A percentile compares a stretch with the other conserved stretches of the same genome.
phyloP scores from a whole-genome alignment of 2,329 filamentous ascomycete genomes.

The Sphaerulina musiva region DNA sequence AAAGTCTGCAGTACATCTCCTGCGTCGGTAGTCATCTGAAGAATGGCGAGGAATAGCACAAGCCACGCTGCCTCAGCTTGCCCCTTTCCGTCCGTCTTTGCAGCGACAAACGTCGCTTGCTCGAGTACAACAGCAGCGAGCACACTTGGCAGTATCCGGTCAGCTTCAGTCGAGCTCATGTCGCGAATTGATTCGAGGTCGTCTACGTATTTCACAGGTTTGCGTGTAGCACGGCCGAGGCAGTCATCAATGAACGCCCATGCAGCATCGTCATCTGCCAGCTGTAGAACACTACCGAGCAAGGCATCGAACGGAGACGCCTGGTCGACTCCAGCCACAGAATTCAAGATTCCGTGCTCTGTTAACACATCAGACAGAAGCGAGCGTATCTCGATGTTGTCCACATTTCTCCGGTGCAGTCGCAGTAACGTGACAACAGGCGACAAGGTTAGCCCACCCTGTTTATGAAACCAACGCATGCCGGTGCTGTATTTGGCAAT shows the following conservation, averaged over 20 bases:
- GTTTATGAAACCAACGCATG: conserved; percentile 85
- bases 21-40: conserved; percentile 12
- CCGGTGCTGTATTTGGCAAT: conserved; percentile 74
- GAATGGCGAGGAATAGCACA: conserved; percentile 18
- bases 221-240: conserved; percentile 64
- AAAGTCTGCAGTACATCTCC: conserved; percentile 7
- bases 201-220: conserved; percentile 78
- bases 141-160: conserved; percentile 48
- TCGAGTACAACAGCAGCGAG: conserved; percentile 65
- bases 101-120: conserved; percentile 60
- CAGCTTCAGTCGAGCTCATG: conserved; percentile 33
- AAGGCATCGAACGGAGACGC: conserved; percentile 39
- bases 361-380: conserved; percentile 46
- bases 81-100: conserved; percentile 12
- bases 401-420: conserved; percentile 41
- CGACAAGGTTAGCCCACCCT: conserved; percentile 55
- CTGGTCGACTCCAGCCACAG: conserved; percentile 22
- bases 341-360: conserved; percentile 61
- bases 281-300: conserved; percentile 40
- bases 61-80: conserved; percentile 20
- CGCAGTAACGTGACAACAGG: conserved; percentile 67
- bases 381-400: conserved; percentile 36
- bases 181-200: conserved; percentile 46
- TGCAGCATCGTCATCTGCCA: conserved; percentile 36
- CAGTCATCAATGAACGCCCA: conserved; percentile 79